Evolutionary conservation across 495 filamentous ascomycete species (phyloP).

Genomic region (Podospora pseudoanserina): DNA sequence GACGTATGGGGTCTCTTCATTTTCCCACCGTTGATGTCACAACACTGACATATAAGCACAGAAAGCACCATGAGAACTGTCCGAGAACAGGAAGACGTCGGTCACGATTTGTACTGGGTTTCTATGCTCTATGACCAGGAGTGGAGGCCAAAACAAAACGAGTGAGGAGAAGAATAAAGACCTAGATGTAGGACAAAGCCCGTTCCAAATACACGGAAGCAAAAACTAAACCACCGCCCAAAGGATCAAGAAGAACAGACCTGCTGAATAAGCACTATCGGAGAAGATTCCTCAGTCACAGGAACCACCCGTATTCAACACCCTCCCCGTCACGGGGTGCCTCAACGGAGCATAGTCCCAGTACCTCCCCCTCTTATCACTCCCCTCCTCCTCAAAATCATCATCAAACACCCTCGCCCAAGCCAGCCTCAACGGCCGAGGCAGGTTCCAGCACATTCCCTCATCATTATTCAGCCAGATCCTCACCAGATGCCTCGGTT

Average conservation of each 20-base stretch:
- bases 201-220: not conserved
- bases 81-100: constrained; percentile 15
- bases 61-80: constrained; percentile 14
- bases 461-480: constrained; percentile 29
- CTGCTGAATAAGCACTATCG: not conserved
- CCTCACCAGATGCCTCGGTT: constrained; percentile 20
- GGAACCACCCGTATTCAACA: constrained; percentile 20
- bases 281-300: constrained; percentile 18
- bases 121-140: constrained; percentile 29
- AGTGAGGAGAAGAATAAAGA: constrained; percentile 8
- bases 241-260: not conserved
- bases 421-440: constrained; percentile 22
- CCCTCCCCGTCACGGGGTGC: constrained; percentile 17
- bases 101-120: constrained; percentile 28
- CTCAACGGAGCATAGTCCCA: constrained; percentile 26
- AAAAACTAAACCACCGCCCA: not conserved
- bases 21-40: not conserved
- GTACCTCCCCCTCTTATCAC: constrained; percentile 12
- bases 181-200: not conserved
- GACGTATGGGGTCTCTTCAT: constrained; percentile 11
- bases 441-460: constrained; percentile 24
- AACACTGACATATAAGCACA: not conserved
- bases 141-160: constrained; percentile 21
- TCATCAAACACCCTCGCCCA: constrained; percentile 30
- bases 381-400: constrained; percentile 11